Evolutionary conservation across 805 yeast species (phyloP).

Genomic region (Yamadazyma sp.): DNA sequence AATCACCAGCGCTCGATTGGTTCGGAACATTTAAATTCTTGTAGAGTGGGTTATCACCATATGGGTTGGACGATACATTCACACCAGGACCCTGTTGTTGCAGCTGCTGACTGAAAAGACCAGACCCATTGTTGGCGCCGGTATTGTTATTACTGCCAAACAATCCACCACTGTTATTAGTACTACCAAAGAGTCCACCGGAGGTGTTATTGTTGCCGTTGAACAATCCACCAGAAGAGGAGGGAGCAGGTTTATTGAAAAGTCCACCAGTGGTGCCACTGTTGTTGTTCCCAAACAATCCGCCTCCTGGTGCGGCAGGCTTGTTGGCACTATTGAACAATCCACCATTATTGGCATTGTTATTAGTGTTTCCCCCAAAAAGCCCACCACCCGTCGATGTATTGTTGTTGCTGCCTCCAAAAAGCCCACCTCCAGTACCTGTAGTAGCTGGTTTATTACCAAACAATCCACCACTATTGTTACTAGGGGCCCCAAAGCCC

Average conservation of each 20-base stretch:
- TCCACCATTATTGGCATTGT: constrained; percentile 28
- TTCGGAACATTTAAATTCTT: constrained; percentile 36
- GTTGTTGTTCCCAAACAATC: constrained; percentile 27
- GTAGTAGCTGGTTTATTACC: constrained; percentile 13
- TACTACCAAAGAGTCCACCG: constrained; percentile 32
- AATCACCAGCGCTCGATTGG: constrained; percentile 14
- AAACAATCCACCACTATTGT: constrained; percentile 21
- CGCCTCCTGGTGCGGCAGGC: constrained; percentile 22
- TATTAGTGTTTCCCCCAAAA: constrained; percentile 25
- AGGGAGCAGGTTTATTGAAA: constrained; percentile 18
- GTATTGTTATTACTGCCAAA: constrained; percentile 33
- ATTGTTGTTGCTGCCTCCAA: constrained; percentile 25
- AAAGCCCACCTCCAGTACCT: constrained; percentile 24
- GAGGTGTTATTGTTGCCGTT: constrained; percentile 18
- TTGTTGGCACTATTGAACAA: constrained; percentile 23
- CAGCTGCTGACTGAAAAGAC: constrained; percentile 28
- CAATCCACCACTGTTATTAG: constrained; percentile 36
- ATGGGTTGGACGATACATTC: constrained; percentile 55
- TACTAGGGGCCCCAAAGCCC: constrained; percentile 17
- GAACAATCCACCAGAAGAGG: constrained; percentile 22
- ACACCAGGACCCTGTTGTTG: constrained; percentile 25
- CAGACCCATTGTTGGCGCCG: constrained; percentile 7
- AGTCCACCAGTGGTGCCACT: constrained; percentile 31
- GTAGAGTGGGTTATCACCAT: constrained; percentile 76
- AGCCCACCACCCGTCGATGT: constrained; percentile 22